A percentile compares a stretch with the other conserved stretches of the same genome.
These are phyloP conservation scores for Vitis cinerea DNA, from an alignment of 164 flowering plant genomes.

Conservation along the genomic window DNA sequence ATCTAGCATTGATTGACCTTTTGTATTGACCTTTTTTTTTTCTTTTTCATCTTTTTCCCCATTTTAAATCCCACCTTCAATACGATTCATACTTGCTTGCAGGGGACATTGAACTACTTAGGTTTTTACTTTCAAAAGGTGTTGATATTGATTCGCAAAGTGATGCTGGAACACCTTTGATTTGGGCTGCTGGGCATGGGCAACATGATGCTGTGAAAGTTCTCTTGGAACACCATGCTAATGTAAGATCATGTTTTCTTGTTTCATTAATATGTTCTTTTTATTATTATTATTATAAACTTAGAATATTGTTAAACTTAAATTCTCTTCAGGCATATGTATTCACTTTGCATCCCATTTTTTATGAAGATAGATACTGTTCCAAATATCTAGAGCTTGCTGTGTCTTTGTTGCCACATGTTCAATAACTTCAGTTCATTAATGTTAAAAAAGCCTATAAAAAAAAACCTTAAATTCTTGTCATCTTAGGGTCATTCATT, in stretches of 20 bases:
- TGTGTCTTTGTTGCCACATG: no score
- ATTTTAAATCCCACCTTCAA: not conserved
- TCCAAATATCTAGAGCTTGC: no score
- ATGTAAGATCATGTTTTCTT: slow-evolving; percentile 44
- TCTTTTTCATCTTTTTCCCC: not conserved
- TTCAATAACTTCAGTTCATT: no score
- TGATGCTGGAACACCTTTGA: slow-evolving; percentile 87
- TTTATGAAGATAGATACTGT: no score
- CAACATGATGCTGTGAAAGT: slow-evolving; percentile 73
- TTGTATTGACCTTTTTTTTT: not conserved
- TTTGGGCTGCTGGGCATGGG: slow-evolving; percentile 96
- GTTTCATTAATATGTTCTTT: not conserved
- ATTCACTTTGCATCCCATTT: no score
- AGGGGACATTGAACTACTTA: slow-evolving; percentile 76
- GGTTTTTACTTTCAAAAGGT: slow-evolving; percentile 56
- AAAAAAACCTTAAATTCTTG: no score
- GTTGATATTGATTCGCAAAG: slow-evolving; percentile 73
- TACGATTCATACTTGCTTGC: slow-evolving; percentile 15
- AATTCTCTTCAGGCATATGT: no score
- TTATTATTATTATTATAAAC: not conserved
- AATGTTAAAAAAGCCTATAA: no score
- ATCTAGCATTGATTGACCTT: not conserved
- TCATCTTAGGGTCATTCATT: no score
- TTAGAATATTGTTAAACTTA: not conserved
- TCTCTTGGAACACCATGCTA: slow-evolving; percentile 71